Base-by-base conservation (phyloP, 2,329 filamentous ascomycete species). In the Beauveria caledonica region DNA sequence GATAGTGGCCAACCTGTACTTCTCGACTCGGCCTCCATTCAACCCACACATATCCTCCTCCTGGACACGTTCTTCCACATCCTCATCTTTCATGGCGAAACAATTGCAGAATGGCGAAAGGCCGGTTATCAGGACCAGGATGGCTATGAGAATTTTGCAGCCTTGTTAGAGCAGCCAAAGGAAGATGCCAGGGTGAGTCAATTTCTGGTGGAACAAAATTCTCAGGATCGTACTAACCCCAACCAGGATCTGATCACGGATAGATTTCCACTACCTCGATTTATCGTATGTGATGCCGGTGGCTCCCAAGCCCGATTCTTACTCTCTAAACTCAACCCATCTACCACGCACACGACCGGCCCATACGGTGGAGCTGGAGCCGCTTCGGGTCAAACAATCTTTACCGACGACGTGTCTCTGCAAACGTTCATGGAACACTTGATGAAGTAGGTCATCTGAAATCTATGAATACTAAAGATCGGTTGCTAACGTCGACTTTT, bases 1-100 rank as follows among this genome's bases (percentile, higher is more conserved):
- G 93, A 97, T 63, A 92, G 92, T 27, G 88, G 90, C 51, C 86
- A 92, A 65, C 93, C 94, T 2, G 94, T 99, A n/a, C 79, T 99
- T 25, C 83, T 99, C 40, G 94, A 99, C 73, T 97, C 93, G 15
- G 92, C 92, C 40, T 97, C 92, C 6, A 99, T 99, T 67, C 93
- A 97, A 71, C 88, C 92, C 10, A 90, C 92, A 23, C 95, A 96
- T 62, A 90, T 97, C 63, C 83, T 99, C 55, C 85, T 99, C 11
- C 86, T 99, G 60, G 94, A 99, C 70, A 97, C 94, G 0, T 99
- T 99, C 80, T 99, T 99, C 84, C 94, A 99, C 73, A 99, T 99
- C 63, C 85, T 99, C 60, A 99, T 99, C 68, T 99, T 97, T 84
- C 92, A 99, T 69, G 94, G 94, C 64, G 93, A 99, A 79, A 97